Base-by-base conservation (phyloP, 768 basidiomycete species). In the Saitozyma sp. region DNA sequence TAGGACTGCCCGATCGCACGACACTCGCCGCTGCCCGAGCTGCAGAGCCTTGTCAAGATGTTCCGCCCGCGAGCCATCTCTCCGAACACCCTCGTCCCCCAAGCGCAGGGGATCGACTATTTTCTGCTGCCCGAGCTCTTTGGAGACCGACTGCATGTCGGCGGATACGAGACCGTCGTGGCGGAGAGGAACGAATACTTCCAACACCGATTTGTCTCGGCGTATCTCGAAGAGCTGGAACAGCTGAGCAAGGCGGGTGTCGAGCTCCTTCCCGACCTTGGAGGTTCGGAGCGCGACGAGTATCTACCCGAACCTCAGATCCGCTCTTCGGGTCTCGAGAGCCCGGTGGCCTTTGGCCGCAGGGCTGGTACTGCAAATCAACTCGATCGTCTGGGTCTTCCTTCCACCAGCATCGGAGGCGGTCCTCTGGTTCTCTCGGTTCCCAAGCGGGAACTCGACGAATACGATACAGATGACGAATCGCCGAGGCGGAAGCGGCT, bases 21-120 rank as follows among this genome's bases (percentile, higher is more conserved):
- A 2, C 95, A 98, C 73, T 95, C 92, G 0, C 84, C 89, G 0
- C 84, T 96, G 6, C 89, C 90, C 0, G 95, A 98, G 74, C 84
- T 99, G 0, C 86, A 87, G 63, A 80, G 82, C 1, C 88, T 99
- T 57, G 91, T 96, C 29, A 81, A 84, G 0, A 83, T 95, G 16
- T 96, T 99, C 79, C 84, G 84, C 17, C 95, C 95, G 0, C 83
- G 80, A 46, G 83, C 85, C 4, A 79, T 98, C 0, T 84, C 91
- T 2, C 95, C 94, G 0, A 95, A 94, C 70, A 89, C 90, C 0
- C 86, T 83, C 67, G 84, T 81, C 73, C 86, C 72, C 59, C 80
- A 64, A 46, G 84, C 81, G 59, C 76, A 73, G 67, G 86, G 79
- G 58, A 70, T 89, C 9, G 93, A 96, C 69, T 92, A 89, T 86